Evolutionary conservation across 768 basidiomycete species (phyloP).

Genomic region (Leccinum aurantiacum): DNA sequence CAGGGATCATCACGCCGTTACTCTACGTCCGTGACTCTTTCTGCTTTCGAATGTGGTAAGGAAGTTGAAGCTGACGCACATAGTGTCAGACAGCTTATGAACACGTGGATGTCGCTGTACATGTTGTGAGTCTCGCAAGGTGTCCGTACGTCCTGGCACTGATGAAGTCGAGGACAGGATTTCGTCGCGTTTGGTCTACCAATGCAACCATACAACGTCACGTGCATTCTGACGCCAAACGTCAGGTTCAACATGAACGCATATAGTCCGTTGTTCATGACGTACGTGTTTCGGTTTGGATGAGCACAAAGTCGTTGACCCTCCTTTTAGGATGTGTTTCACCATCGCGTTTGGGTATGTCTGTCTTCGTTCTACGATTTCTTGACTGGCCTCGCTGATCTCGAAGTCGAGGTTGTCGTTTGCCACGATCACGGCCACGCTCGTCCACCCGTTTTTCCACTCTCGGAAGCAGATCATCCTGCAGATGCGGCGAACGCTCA

Average conservation of each 20-base stretch:
- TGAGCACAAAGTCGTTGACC: neutral
- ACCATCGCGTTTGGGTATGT: constrained; percentile 33
- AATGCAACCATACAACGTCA: constrained; percentile 56
- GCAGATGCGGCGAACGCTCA: constrained; percentile 65
- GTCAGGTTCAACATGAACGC: constrained; percentile 52
- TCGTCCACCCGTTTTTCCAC: constrained; percentile 47
- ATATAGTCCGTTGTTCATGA: constrained; percentile 62
- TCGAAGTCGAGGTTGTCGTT: constrained; percentile 76
- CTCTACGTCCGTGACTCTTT: constrained; percentile 48
- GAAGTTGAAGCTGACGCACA: neutral
- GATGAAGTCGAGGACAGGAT: constrained; percentile 38
- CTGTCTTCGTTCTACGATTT: neutral
- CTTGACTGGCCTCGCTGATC: constrained; percentile 17
- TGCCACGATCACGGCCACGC: constrained; percentile 58
- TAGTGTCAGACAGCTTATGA: constrained; percentile 46
- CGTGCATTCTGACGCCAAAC: constrained; percentile 53
- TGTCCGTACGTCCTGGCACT: neutral
- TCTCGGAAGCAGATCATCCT: constrained; percentile 78
- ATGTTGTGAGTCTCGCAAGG: constrained; percentile 46
- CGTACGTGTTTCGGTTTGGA: constrained; percentile 27
- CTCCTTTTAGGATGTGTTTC: constrained; percentile 21
- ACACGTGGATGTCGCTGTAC: constrained; percentile 57
- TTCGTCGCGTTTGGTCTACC: constrained; percentile 57
- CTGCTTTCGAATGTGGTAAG: constrained; percentile 33
- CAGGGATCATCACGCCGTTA: constrained; percentile 36